Evolutionary conservation across 1,284 basidiomycete genomes (phyloP), one percentile per base, ranked within the genome.

Genomic region (Ceratobasidium sp.): DNA sequence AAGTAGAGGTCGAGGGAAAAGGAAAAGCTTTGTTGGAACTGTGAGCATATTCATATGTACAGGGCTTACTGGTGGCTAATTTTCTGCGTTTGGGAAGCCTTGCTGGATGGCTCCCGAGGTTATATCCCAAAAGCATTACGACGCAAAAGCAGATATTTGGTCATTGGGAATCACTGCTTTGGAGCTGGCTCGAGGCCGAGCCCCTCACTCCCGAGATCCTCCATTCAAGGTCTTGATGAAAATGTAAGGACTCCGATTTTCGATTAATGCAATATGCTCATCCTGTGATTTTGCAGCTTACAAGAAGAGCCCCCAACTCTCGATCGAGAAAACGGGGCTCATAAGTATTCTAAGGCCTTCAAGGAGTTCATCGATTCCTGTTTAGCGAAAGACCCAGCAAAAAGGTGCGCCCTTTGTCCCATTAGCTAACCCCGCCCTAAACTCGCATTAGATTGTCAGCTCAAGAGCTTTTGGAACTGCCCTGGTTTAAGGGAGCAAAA

Each of bases 61-160:
- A 35, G 47, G 22, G 10, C 32, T 56, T 29, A 64, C 35, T 25
- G n/a, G n/a, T 17, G 25, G 45, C 38, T 52, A 47, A 42, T 1
- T 32, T 56, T 13, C 40, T 55, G 42, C 58, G 55, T 47, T 47
- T 12, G 10, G 7, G 10, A 70, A 90, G 85, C 94, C 94, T 0
- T 93, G 91, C 76, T 96, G 93, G 92, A 96, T 96, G 93, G 92
- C 94, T 0, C 94, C 94, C 1, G 93, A 96, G 74, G 85, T 96
- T 29, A 92, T 96, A 54, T 86, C 90, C 74, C 89, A 92, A 64
- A 87, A 86, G 73, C 87, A 88, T 72, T 96, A 96, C 77, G 93
- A 94, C 76, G 68, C 53, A n/a, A 57, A 57, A 50, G 92, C 93
- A 49, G 93, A 95, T 75, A 93, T 96, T 71, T 96, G 93, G 93